Evolutionary conservation across 2,329 filamentous ascomycete species (phyloP).

Genomic region (Xylaria sp.): DNA sequence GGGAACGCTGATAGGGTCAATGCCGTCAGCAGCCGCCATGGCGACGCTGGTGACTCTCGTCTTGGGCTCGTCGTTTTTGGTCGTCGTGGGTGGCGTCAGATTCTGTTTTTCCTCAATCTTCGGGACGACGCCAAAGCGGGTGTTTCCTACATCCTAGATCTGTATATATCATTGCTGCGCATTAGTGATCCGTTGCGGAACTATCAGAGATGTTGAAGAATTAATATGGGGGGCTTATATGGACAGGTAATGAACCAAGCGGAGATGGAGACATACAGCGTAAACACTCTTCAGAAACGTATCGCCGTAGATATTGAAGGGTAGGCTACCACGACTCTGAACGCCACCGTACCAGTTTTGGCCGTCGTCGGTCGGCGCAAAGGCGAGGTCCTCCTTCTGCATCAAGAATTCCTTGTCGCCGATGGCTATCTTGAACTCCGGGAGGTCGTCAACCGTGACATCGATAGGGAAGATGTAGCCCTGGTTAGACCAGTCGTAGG

Average conservation of each 20-base stretch:
- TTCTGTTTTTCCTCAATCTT: constrained; percentile 58
- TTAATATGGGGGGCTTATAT: not conserved
- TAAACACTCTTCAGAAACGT: constrained; percentile 74
- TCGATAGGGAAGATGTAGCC: constrained; percentile 72
- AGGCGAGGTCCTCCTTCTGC: constrained; percentile 71
- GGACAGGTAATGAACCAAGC: no score
- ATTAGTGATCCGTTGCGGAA: constrained; percentile 16
- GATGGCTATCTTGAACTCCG: constrained; percentile 71
- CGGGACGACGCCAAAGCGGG: constrained; percentile 69
- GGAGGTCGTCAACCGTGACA: constrained; percentile 64
- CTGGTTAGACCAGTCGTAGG: constrained; percentile 66
- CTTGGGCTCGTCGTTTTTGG: constrained; percentile 39
- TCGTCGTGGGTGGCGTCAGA: constrained; percentile 40
- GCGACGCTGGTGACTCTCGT: constrained; percentile 38
- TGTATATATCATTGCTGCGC: constrained; percentile 41
- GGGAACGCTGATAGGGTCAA: constrained; percentile 25
- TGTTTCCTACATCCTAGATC: constrained; percentile 73
- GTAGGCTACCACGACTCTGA: constrained; percentile 68
- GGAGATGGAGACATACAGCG: constrained; percentile 54
- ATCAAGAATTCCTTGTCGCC: constrained; percentile 69
- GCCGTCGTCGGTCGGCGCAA: constrained; percentile 64
- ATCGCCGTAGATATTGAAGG: constrained; percentile 73
- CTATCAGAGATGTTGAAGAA: not conserved
- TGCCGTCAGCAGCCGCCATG: constrained; percentile 35
- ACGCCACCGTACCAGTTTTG: constrained; percentile 69